These are phyloP conservation scores for Ophidiomyces ophidiicola DNA, from an alignment of 2,329 filamentous ascomycete genomes.

Conservation along the genomic window DNA sequence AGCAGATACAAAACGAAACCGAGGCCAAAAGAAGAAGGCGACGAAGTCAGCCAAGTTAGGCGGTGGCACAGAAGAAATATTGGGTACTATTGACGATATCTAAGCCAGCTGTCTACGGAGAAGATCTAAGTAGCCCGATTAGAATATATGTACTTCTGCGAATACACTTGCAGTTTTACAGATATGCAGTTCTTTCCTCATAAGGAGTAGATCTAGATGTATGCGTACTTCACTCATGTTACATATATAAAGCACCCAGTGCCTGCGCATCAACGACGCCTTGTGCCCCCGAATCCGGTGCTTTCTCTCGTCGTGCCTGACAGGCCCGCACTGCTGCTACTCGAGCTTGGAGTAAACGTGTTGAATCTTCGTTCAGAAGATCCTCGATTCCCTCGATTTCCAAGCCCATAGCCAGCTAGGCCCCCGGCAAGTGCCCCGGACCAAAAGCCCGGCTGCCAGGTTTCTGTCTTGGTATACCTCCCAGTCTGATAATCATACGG, in stretches of 20 bases:
- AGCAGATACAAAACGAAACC: slow-evolving; percentile 15
- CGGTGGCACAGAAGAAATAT: slow-evolving; percentile 31
- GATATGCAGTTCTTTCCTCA: neutral
- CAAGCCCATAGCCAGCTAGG: slow-evolving; percentile 33
- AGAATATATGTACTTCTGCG: too few species aligned
- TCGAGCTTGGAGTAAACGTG: slow-evolving; percentile 2
- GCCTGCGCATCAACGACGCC: slow-evolving; percentile 6
- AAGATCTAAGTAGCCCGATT: too few species aligned
- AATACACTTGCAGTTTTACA: too few species aligned
- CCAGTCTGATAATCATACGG: slow-evolving; percentile 33
- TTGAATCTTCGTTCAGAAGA: slow-evolving; percentile 1
- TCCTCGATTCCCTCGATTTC: slow-evolving; percentile 24
- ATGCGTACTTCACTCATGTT: neutral
- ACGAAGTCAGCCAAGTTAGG: slow-evolving; percentile 18
- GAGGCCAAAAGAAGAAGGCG: slow-evolving; percentile 22
- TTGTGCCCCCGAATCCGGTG: slow-evolving; percentile 14
- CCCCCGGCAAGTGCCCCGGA: slow-evolving; percentile 33
- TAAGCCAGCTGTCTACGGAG: slow-evolving; percentile 3
- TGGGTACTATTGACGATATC: slow-evolving; percentile 28
- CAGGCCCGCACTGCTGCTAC: slow-evolving; percentile 9
- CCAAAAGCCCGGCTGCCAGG: slow-evolving; percentile 39
- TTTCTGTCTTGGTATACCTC: slow-evolving; percentile 16
- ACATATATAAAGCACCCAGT: neutral
- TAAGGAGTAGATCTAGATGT: neutral
- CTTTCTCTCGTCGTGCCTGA: slow-evolving; percentile 12